phyloP scores from a whole-genome alignment of 2,329 filamentous ascomycete genomes.

The Colletotrichum musicola region DNA sequence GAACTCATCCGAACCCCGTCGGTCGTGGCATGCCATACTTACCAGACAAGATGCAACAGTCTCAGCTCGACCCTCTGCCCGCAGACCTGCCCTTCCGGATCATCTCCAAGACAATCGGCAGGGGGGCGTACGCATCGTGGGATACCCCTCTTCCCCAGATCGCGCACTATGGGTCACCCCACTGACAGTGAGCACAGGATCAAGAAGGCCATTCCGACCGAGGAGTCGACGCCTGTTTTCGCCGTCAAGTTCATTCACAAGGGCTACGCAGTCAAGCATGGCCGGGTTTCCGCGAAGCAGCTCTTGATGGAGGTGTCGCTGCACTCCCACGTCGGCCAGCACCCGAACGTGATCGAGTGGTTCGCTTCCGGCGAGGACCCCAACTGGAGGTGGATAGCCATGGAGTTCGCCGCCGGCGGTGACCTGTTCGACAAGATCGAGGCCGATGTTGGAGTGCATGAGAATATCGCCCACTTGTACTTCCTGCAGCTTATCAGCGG shows the following conservation, averaged over 20 bases:
- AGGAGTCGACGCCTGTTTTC: constrained; percentile 80
- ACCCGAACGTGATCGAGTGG: constrained; percentile 94
- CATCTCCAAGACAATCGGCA: constrained; percentile 95
- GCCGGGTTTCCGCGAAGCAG: constrained; percentile 89
- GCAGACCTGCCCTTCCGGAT: constrained; percentile 90
- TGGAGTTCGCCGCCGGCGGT: constrained; percentile 95
- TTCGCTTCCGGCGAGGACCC: constrained; percentile 88
- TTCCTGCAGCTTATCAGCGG: constrained; percentile 92
- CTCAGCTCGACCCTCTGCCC: constrained; percentile 90
- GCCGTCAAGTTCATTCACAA: constrained; percentile 99
- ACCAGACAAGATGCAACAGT: constrained; percentile 70
- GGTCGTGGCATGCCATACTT: constrained; percentile 12
- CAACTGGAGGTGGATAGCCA: constrained; percentile 96
- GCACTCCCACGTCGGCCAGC: constrained; percentile 88
- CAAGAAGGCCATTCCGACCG: constrained; percentile 88
- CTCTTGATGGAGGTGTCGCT: constrained; percentile 92
- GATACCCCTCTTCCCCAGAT: constrained; percentile 38
- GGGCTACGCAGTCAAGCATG: constrained; percentile 89
- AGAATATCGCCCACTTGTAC: constrained; percentile 96
- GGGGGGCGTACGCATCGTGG: constrained; percentile 97
- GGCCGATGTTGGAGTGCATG: constrained; percentile 92
- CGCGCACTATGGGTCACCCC: constrained; percentile 20
- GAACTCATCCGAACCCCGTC: constrained; percentile 22
- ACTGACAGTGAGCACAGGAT: constrained; percentile 68
- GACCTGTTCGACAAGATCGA: constrained; percentile 99